Evolutionary conservation across 768 basidiomycete species (phyloP).

Genomic region (Hebeloma cylindrosporum): DNA sequence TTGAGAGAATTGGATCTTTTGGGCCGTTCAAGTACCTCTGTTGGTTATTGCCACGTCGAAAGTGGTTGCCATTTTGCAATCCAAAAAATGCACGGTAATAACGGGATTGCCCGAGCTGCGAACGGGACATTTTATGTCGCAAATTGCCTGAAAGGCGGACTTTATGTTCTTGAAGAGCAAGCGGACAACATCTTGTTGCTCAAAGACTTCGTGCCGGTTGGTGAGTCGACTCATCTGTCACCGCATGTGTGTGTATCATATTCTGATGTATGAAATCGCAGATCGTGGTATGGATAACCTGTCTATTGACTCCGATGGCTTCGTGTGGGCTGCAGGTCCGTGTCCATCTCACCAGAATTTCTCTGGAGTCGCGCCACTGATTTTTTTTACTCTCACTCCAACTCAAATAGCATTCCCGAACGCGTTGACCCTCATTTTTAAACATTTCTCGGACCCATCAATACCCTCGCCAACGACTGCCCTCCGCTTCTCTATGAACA

Average conservation of each 20-base stretch:
- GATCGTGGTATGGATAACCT: slow-evolving; percentile 62
- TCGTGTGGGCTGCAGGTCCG: slow-evolving; percentile 62
- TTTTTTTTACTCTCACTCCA: neutral
- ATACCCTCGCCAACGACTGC: slow-evolving; percentile 44
- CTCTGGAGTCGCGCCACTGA: neutral
- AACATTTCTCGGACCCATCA: slow-evolving; percentile 43
- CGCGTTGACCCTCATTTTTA: slow-evolving; percentile 28
- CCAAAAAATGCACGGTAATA: slow-evolving; percentile 48
- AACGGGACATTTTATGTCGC: slow-evolving; percentile 70
- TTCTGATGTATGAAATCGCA: slow-evolving; percentile 19
- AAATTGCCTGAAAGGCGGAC: slow-evolving; percentile 40
- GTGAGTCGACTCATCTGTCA: slow-evolving; percentile 29
- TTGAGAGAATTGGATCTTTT: slow-evolving; percentile 31
- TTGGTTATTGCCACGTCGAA: slow-evolving; percentile 65
- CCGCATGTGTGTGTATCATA: neutral
- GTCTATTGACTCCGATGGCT: slow-evolving; percentile 56
- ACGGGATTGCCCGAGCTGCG: slow-evolving; percentile 58
- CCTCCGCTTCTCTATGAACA: slow-evolving; percentile 48
- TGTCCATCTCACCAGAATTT: neutral
- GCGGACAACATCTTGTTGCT: slow-evolving; percentile 57
- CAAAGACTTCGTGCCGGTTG: slow-evolving; percentile 52
- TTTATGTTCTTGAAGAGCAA: slow-evolving; percentile 58
- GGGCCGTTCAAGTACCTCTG: slow-evolving; percentile 41
- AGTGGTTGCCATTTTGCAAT: slow-evolving; percentile 62
- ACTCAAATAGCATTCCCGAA: slow-evolving; percentile 45